Evolutionary conservation across 2,329 filamentous ascomycete species (phyloP), one percentile per base, ranked within the genome.

Genomic region (Neurospora sp.): DNA sequence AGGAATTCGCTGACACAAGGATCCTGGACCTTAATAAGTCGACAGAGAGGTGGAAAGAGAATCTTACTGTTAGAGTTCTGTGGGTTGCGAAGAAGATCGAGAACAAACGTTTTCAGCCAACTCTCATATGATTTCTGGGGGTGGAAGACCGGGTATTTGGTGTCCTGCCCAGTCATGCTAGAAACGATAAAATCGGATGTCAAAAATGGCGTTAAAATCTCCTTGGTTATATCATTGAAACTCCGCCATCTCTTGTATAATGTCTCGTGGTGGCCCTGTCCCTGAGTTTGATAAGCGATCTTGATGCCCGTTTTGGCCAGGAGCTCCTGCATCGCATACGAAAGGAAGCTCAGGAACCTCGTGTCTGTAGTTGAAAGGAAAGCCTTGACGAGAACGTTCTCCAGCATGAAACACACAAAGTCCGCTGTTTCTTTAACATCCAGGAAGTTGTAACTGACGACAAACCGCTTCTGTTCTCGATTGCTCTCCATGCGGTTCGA

Each of bases 291-390:
- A 68, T 83, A 84, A 0, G 86, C 87, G 11, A 86, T 82, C 71
- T 85, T 89, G 76, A 97, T 90, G 38, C 91, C 90, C 76, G 91
- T 93, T 74, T 90, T 89, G 66, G 90, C 89, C 3, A 98, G 85
- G 52, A 98, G 85, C 76, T 97, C 91, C 79, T 99, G 96, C 89
- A 99, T 97, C 1, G 91, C 92, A 79, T 92, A 99, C 1, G 95
- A 95, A 19, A 99, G 84, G 77, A 96, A 97, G 0, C 93, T 94
- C 79, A 98, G 96, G 6, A 93, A 86, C 73, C 89, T 90, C 2
- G 93, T 91, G 78, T 97, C 96, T 0, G 91, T 96, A 1, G 93
- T 91, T 1, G 95, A 97, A 62, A 97, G 83, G 77, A 99, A 99
- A 0, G 94, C 91, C 72, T 94, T 93, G 36, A 98, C 93, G 11